phyloP scores from a whole-genome alignment of 2,329 filamentous ascomycete species.

The Diaporthe helianthi region DNA sequence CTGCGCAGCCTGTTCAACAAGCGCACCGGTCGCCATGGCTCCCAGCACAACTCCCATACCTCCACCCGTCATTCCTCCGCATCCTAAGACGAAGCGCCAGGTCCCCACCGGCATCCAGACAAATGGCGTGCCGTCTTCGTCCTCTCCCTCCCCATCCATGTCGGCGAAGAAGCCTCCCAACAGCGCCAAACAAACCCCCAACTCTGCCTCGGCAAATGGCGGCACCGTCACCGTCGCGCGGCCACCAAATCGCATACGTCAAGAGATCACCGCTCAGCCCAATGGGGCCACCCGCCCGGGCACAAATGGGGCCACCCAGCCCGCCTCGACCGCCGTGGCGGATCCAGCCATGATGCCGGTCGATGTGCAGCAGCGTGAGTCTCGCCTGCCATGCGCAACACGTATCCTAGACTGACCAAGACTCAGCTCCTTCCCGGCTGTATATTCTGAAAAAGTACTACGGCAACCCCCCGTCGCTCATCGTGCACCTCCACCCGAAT shows the following conservation, averaged over 20 bases:
- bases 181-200: constrained; percentile 58
- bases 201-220: constrained; percentile 49
- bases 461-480: constrained; percentile 79
- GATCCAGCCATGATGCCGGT: constrained; percentile 29
- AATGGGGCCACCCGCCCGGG: constrained; percentile 26
- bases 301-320: constrained; percentile 29
- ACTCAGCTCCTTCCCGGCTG: constrained; percentile 45
- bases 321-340: constrained; percentile 17
- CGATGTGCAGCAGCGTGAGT: constrained; percentile 53
- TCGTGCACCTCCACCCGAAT: constrained; percentile 82
- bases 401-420: constrained; percentile 16
- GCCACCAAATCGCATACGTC: constrained; percentile 63
- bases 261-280: constrained; percentile 50
- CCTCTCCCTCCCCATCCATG: constrained; percentile 66
- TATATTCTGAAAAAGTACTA: constrained; percentile 43
- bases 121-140: constrained; percentile 65
- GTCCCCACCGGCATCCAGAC: constrained; percentile 70
- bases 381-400: neutral
- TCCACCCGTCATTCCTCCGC: constrained; percentile 49
- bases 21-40: constrained; percentile 52
- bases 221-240: constrained; percentile 57
- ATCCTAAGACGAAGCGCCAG: constrained; percentile 71
- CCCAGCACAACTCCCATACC: constrained; percentile 59
- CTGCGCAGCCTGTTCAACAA: constrained; percentile 22
- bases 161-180: constrained; percentile 60